Evolutionary conservation across 768 basidiomycete species (phyloP).

Genomic region (Trametes elegans): DNA sequence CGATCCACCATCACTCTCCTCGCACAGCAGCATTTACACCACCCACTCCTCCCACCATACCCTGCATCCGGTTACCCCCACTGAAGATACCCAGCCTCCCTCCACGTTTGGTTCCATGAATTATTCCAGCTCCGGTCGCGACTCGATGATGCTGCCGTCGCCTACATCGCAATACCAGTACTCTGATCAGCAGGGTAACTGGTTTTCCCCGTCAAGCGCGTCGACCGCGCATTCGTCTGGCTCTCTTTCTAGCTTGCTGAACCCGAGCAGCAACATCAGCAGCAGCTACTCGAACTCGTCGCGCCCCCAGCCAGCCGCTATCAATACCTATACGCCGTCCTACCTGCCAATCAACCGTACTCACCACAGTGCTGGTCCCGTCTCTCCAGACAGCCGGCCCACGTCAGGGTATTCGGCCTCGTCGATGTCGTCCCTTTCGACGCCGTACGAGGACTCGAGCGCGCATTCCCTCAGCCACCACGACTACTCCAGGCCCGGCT

Average conservation of each 20-base stretch:
- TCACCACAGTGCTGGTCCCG: slow-evolving; percentile 63
- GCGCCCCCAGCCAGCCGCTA: slow-evolving; percentile 28
- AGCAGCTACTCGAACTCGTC: slow-evolving; percentile 54
- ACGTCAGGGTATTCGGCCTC: slow-evolving; percentile 86
- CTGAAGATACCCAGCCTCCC: slow-evolving; percentile 64
- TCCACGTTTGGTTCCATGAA: slow-evolving; percentile 40
- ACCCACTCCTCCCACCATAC: slow-evolving; percentile 58
- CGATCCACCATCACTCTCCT: slow-evolving; percentile 61
- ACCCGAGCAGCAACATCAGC: slow-evolving; percentile 60
- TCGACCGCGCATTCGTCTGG: slow-evolving; percentile 58
- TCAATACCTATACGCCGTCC: slow-evolving; percentile 33
- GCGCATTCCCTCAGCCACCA: slow-evolving; percentile 38
- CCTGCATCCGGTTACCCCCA: slow-evolving; percentile 65
- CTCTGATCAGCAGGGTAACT: slow-evolving; percentile 59
- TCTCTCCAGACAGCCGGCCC: slow-evolving; percentile 84
- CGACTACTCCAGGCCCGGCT: slow-evolving; percentile 71
- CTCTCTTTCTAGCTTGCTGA: slow-evolving; percentile 75
- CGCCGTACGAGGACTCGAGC: slow-evolving; percentile 59
- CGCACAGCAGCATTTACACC: slow-evolving; percentile 57
- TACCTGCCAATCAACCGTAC: slow-evolving; percentile 70
- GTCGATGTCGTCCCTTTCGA: slow-evolving; percentile 66
- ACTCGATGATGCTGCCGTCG: slow-evolving; percentile 36
- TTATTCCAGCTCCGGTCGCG: slow-evolving; percentile 30
- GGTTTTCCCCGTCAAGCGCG: slow-evolving; percentile 49
- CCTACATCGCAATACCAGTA: slow-evolving; percentile 62